Base-by-base conservation (phyloP, 805 yeast genomes). In the Pichia paraexigua region DNA sequence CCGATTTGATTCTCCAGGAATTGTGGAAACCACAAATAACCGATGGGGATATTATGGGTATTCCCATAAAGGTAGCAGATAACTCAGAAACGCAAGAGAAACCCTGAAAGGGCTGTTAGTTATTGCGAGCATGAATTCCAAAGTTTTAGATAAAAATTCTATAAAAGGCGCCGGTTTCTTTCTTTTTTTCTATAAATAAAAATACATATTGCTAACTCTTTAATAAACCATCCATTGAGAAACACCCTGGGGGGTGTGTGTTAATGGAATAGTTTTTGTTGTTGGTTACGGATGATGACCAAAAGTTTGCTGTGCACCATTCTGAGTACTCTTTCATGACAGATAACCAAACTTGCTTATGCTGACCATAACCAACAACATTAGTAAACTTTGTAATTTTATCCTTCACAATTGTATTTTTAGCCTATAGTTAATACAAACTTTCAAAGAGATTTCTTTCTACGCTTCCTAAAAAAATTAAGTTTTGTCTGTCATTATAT, bases 1-100 rank as follows among this genome's bases (percentile, higher is more conserved):
- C 95, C 0, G 85, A 84, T 1, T 91, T 92, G 58, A 65, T 92
- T 6, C 66, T 91, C 63, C 24, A 72, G 45, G 90, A 89, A 62
- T 63, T 85, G 10, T 63, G 63, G 65, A 51, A 53, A 39, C 35
- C 40, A 5, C 13, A n/a, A 13, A 12, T 7, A 45, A 25, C 30
- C 30, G 9, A n/a, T 41, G 35, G 18, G 10, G 22, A 22, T 9
- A 17, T 37, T 9, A n/a, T 37, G 6, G 42, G 42, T 24, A 22
- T 25, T 7, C 24, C 43, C 6, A 18, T 9, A 1, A 22, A 37
- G 22, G 21, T 12, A 3, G 25, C 17, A 24, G 43, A 24, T 37
- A 20, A 3, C 22, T n/a, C 22, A 2, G 39, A 35, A 35, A 8
- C n/a, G 7, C 35, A 35, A n/a, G 20, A 35, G 20, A 35, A 40